Conservation (phyloP, 148 eudicot species). For the Camellia japonica region DNA sequence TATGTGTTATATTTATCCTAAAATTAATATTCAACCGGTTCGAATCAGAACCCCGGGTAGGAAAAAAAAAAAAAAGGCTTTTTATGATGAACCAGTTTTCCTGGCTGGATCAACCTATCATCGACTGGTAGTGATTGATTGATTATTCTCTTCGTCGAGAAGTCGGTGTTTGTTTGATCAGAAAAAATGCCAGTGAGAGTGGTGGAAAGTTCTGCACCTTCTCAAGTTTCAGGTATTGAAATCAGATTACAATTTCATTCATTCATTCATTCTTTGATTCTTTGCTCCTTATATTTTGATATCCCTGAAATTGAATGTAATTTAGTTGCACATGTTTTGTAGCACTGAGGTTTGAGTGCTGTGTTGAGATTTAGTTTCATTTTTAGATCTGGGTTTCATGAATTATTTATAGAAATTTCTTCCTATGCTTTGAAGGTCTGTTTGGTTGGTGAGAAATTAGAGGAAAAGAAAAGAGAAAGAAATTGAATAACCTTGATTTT, state of each 20-base stretch:
- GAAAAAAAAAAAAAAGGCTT: too few species aligned
- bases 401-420: not conserved
- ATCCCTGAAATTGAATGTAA: not conserved
- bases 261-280: not conserved
- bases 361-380: not conserved
- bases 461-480: not conserved
- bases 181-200: constrained; percentile 71
- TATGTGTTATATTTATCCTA: too few species aligned
- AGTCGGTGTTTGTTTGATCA: too few species aligned
- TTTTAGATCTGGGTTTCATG: not conserved
- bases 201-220: constrained; percentile 53
- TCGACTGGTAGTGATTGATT: too few species aligned
- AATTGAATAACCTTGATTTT: not conserved
- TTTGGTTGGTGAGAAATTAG: constrained; percentile 6
- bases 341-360: too few species aligned
- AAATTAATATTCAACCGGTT: too few species aligned
- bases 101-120: not conserved
- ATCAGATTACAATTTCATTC: not conserved
- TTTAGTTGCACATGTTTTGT: not conserved
- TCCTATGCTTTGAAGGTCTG: not conserved
- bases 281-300: not conserved
- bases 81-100: too few species aligned
- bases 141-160: too few species aligned
- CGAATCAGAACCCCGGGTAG: too few species aligned
- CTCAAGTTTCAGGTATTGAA: constrained; percentile 52